Conservation (phyloP, 2,329 filamentous ascomycete species). For the Venturia nashicola region DNA sequence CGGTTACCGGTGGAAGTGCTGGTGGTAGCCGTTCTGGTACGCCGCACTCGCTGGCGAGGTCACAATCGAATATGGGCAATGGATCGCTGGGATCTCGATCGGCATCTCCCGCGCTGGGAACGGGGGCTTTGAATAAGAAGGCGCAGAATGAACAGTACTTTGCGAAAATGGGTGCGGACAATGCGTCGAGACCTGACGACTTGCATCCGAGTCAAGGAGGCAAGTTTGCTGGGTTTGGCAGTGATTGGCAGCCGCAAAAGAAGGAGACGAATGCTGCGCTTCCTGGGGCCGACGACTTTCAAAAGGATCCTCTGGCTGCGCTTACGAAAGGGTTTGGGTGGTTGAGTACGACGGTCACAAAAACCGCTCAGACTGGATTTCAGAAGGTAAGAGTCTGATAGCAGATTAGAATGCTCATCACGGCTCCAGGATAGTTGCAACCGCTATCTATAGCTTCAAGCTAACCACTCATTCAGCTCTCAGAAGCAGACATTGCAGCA, state of each 20-base stretch:
- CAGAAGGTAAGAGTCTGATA: conserved; percentile 51
- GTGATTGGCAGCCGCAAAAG: conserved; percentile 44
- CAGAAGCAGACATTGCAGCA: conserved; percentile 46
- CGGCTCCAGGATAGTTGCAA: neutral
- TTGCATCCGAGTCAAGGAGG: conserved; percentile 83
- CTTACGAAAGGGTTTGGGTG: conserved; percentile 89
- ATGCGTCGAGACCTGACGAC: conserved; percentile 60
- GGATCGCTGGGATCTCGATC: conserved; percentile 23
- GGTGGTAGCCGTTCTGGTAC: conserved; percentile 25
- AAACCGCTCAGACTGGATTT: conserved; percentile 80
- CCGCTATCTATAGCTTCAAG: neutral
- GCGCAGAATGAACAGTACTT: conserved; percentile 79
- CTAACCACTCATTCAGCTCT: conserved; percentile 42
- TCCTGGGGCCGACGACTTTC: conserved; percentile 64
- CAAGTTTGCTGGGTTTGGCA: conserved; percentile 86
- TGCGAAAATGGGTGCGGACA: conserved; percentile 69
- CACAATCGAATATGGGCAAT: neutral
- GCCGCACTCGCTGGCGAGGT: conserved; percentile 25
- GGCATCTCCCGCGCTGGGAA: conserved; percentile 18
- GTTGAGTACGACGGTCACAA: conserved; percentile 78
- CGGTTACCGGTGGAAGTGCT: conserved; percentile 21
- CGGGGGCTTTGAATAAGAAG: conserved; percentile 34
- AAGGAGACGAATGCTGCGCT: conserved; percentile 31
- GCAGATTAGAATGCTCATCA: neutral
- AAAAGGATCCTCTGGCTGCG: conserved; percentile 79